Evolutionary conservation across 176 grass and related monocot species (phyloP), one percentile per base, ranked within the genome.

Genomic region (Carex parvula): DNA sequence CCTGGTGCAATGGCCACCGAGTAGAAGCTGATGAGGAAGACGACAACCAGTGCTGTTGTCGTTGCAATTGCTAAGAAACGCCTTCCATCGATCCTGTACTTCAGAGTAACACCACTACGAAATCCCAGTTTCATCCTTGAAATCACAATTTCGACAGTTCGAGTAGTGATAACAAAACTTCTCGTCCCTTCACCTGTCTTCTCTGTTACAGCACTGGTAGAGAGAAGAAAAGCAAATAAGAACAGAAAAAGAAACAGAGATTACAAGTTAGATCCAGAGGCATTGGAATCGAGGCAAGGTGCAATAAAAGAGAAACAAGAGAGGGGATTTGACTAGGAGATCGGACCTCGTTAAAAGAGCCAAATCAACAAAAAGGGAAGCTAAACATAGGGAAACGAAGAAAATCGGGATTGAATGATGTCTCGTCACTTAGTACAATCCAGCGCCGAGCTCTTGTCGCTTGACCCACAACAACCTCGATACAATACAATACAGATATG

Each of bases 391-490:
- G 80, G 80, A 82, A 82, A 66, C 39, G 80, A 82, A 67, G 80
- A 67, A 39, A 82, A 76, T 82, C 80, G 18, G 55, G 67, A 76
- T 76, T 55, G 22, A 76, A 76, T 76, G 20, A 66, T 41, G 69
- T 76, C 48, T 76, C 44, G 12, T 76, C 72, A 17, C 48, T n/a
- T 29, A 76, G 72, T 76, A 76, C 72, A 54, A 82, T 82, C 60
- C 41, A 67, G 80, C 80, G 80, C 80, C 80, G 80, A 82, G 61
- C 41, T 64, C 80, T 67, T 82, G 80, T 82, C 80, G 57, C 61
- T 82, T 64, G 80, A 64, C 80, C 61, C 60, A 82, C 80, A 82
- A 82, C 80, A 67, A 13, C 80, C 80, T 82, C 80, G 80, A 32
- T 52, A 64, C 20, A 32, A 66, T 82, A 60, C 26, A 81, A 81